Conservation (phyloP, 805 yeast genomes). For the Hanseniaspora pseudoguilliermondii region DNA sequence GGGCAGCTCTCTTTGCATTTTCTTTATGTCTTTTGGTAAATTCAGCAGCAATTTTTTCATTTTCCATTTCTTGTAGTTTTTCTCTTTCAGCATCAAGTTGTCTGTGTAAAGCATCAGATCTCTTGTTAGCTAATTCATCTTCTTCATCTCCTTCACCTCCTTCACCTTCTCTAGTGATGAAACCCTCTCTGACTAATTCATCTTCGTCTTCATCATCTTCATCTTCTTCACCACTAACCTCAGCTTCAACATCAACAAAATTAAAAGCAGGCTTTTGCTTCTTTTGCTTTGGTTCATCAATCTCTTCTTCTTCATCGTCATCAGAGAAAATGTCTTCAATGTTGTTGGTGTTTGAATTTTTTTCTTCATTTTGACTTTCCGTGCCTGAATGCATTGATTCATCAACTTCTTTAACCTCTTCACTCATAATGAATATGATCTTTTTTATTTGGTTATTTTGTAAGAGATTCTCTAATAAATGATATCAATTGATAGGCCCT, state of each 20-base stretch:
- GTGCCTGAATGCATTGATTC: not conserved
- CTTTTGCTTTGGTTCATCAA: constrained; percentile 34
- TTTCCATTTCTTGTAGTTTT: constrained; percentile 83
- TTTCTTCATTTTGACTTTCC: constrained; percentile 8
- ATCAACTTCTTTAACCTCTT: not conserved
- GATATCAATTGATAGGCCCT: no score
- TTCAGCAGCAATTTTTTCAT: constrained; percentile 83
- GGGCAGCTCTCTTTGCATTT: constrained; percentile 60
- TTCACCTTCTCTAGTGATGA: constrained; percentile 45
- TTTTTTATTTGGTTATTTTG: no score
- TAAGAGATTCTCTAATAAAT: no score
- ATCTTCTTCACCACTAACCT: constrained; percentile 87
- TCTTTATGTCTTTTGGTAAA: constrained; percentile 64
- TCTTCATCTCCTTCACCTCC: constrained; percentile 56
- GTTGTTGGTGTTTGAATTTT: constrained; percentile 28
- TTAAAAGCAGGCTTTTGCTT: constrained; percentile 51
- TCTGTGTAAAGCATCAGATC: constrained; percentile 74
- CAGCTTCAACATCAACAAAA: constrained; percentile 96
- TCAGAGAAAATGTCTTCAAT: constrained; percentile 34
- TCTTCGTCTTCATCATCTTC: constrained; percentile 91
- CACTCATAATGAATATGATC: not conserved
- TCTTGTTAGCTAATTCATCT: constrained; percentile 33
- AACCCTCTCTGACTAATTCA: constrained; percentile 73
- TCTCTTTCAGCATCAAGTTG: constrained; percentile 81
- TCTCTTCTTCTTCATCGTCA: constrained; percentile 45